phyloP scores from a whole-genome alignment of 2,329 filamentous ascomycete species.

The Penicillium sp. region DNA sequence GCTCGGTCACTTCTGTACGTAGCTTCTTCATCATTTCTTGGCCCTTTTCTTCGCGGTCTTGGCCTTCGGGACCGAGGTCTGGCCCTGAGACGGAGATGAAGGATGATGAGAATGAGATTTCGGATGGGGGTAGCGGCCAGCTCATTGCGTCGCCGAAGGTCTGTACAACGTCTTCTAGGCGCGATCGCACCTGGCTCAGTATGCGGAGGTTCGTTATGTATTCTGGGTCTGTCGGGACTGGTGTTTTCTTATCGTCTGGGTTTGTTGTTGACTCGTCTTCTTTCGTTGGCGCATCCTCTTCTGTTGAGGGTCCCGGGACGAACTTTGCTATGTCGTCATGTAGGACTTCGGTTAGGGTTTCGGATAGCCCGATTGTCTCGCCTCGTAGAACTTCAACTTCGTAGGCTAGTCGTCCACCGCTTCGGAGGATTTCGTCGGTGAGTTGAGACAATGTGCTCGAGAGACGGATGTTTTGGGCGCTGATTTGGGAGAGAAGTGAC shows the following conservation, averaged over 20 bases:
- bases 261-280: constrained; percentile 8
- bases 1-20: constrained; percentile 65
- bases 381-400: constrained; percentile 92
- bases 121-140: constrained; percentile 86
- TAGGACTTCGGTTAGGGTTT: constrained; percentile 71
- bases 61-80: constrained; percentile 63
- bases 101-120: constrained; percentile 76
- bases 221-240: constrained; percentile 51
- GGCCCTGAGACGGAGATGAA: constrained; percentile 89
- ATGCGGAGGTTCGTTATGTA: constrained; percentile 79
- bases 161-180: constrained; percentile 86
- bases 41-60: constrained; percentile 80
- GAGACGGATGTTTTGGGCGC: constrained; percentile 79
- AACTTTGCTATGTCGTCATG: constrained; percentile 71
- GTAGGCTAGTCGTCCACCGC: constrained; percentile 83
- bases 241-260: constrained; percentile 2
- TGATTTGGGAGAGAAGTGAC: constrained; percentile 79
- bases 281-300: background rate
- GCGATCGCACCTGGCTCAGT: constrained; percentile 73
- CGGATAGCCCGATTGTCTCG: constrained; percentile 76
- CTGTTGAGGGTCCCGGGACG: constrained; percentile 48
- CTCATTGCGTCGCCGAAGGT: constrained; percentile 95
- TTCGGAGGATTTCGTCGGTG: constrained; percentile 91
- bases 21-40: constrained; percentile 69
- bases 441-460: constrained; percentile 80